Base-by-base conservation (phyloP, 2,329 filamentous ascomycete species). In the Colletotrichum sp. region DNA sequence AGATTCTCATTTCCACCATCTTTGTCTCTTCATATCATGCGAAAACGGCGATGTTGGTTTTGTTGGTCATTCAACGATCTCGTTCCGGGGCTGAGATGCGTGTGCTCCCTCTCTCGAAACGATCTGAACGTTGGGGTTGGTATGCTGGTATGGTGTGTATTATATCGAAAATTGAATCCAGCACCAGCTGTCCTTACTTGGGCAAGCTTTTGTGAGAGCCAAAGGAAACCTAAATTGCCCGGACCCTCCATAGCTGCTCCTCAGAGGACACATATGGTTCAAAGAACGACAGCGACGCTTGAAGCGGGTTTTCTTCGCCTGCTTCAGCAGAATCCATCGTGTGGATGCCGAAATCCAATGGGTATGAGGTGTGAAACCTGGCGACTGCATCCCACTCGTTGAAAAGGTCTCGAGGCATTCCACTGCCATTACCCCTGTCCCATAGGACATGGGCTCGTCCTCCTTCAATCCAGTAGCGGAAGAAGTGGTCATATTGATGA, bases 181-280 rank as follows among this genome's bases (percentile, higher is more conserved):
- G 13, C 34, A 36, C 6, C 15, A 36, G 34, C 15, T 36, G 34
- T 0, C 34, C 34, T 16, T 0, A 5, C 15, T 2, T 16, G 34
- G 0, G 7, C 7, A 36, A 5, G 13, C 34, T 16, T 16, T 16
- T 0, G 34, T 16, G 34, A 1, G 0, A 36, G 34, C 34, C 0
- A 36, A 16, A 36, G 34, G 34, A 36, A 36, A 36, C 34, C 34
- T 8, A 36, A 36, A 4, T 36, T 16, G 3, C 6, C 13, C 1
- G 6, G 7, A 1, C 34, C 34, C 15, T 36, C 34, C 34, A 16
- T 18, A 43, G 16, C 38, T 43, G 16, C 8, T 10, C 5, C 38
- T 0, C 16, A 10, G 16, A 43, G 38, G 16, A 3, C 16, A n/a
- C 38, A 10, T 10, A 18, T 43, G 38, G 38, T 1, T 43, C 16